Conservation (phyloP, 2,329 filamentous ascomycete genomes). For the Zymoseptoria tritici region DNA sequence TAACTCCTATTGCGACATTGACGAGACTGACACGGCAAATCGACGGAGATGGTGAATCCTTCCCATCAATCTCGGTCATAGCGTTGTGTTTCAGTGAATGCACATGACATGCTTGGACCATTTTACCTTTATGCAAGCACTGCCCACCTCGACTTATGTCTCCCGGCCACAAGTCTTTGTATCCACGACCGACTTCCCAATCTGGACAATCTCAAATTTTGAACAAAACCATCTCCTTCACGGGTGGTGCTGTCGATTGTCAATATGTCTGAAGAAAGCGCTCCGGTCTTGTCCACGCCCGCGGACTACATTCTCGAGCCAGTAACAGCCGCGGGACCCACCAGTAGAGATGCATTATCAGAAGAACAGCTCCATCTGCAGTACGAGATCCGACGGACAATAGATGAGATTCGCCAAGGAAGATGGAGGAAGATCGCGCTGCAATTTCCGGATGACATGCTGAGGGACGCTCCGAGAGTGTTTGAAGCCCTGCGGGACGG, state of each 20-base stretch:
- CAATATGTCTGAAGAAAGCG: conserved; percentile 21
- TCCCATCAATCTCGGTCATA: too few species aligned
- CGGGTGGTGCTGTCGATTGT: background rate
- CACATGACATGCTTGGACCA: too few species aligned
- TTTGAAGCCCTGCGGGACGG: conserved; percentile 57
- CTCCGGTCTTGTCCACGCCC: conserved; percentile 56
- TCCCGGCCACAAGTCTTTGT: background rate
- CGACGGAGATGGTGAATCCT: too few species aligned
- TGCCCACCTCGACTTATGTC: background rate
- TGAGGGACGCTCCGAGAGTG: conserved; percentile 75
- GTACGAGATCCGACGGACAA: conserved; percentile 80
- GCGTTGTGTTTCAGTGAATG: too few species aligned
- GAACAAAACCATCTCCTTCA: background rate
- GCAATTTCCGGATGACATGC: conserved; percentile 94
- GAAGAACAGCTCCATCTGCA: conserved; percentile 66
- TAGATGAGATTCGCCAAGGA: conserved; percentile 63
- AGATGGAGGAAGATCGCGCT: conserved; percentile 72
- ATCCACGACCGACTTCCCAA: background rate
- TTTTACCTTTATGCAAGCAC: too few species aligned
- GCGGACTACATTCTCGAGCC: conserved; percentile 54
- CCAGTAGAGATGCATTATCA: conserved; percentile 33
- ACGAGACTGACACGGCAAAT: too few species aligned
- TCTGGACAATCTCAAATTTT: background rate
- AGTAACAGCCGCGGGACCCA: conserved; percentile 33
- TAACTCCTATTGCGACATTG: too few species aligned